These are phyloP conservation scores for Suillus spraguei DNA, from an alignment of 768 basidiomycete species.

Conservation along the genomic window DNA sequence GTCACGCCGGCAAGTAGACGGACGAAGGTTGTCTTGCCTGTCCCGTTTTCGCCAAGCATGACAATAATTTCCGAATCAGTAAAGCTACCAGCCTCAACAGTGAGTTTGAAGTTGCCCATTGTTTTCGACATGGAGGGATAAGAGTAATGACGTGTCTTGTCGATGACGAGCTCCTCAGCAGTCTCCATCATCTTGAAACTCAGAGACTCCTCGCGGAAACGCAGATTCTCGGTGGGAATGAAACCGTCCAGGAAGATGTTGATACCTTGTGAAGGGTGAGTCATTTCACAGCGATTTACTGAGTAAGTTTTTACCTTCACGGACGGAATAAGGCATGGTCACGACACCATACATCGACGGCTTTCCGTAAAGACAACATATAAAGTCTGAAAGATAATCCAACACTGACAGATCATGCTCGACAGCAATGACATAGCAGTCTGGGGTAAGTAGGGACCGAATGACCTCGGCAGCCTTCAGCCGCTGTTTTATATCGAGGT, in stretches of 20 bases:
- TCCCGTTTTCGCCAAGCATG: slow-evolving; percentile 99
- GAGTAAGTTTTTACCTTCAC: slow-evolving; percentile 70
- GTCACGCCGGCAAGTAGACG: slow-evolving; percentile 91
- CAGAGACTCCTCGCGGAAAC: slow-evolving; percentile 94
- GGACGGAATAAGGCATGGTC: slow-evolving; percentile 97
- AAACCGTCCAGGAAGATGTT: slow-evolving; percentile 99
- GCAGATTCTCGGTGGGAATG: slow-evolving; percentile 97
- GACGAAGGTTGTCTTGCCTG: slow-evolving; percentile 98
- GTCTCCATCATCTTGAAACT: slow-evolving; percentile 98
- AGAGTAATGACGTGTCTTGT: slow-evolving; percentile 86
- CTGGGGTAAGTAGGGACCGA: slow-evolving; percentile 77
- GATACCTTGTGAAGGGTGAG: slow-evolving; percentile 62
- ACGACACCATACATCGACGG: slow-evolving; percentile 98
- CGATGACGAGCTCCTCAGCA: slow-evolving; percentile 84
- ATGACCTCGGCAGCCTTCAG: slow-evolving; percentile 95
- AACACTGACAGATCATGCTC: slow-evolving; percentile 99
- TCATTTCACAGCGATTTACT: background rate
- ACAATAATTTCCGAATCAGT: slow-evolving; percentile 99
- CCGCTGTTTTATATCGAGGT: slow-evolving; percentile 95
- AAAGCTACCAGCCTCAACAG: slow-evolving; percentile 86
- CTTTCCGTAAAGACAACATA: slow-evolving; percentile 97
- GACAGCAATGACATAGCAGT: slow-evolving; percentile 94
- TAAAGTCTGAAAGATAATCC: slow-evolving; percentile 97
- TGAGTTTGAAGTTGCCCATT: slow-evolving; percentile 92
- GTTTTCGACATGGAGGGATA: slow-evolving; percentile 99